Percentiles rank a stretch among this genome's conserved stretches.
phyloP scores from a whole-genome alignment of 2,329 filamentous ascomycete genomes.

The Epichloe baconii region DNA sequence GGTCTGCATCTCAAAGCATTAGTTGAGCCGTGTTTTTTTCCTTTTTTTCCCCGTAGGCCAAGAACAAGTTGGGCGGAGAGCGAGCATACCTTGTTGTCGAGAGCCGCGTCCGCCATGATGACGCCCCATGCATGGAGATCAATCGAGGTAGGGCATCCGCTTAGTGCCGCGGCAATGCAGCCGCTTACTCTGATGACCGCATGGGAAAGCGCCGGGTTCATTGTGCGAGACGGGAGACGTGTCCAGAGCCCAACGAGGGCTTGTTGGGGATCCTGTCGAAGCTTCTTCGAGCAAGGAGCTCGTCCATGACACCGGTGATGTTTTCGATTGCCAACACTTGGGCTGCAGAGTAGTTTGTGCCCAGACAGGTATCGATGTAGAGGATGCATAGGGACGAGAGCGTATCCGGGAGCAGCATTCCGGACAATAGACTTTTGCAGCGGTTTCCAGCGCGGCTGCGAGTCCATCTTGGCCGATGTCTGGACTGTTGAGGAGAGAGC shows the following conservation, averaged over 20 bases:
- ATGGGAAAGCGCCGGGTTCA: slow-evolving; percentile 37
- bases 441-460: slow-evolving; percentile 20
- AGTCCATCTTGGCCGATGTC: slow-evolving; percentile 23
- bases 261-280: slow-evolving; percentile 16
- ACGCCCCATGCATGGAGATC: slow-evolving; percentile 30
- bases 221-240: slow-evolving; percentile 21
- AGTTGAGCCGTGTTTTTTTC: neutral
- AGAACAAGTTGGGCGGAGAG: neutral
- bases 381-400: slow-evolving; percentile 24
- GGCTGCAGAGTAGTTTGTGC: slow-evolving; percentile 28
- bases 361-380: slow-evolving; percentile 29
- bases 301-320: slow-evolving; percentile 32
- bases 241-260: slow-evolving; percentile 28
- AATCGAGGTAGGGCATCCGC: slow-evolving; percentile 5
- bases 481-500: slow-evolving; percentile 15
- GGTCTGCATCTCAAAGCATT: slow-evolving; percentile 26
- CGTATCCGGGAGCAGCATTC: slow-evolving; percentile 13
- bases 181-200: slow-evolving; percentile 36
- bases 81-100: slow-evolving; percentile 31
- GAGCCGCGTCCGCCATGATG: slow-evolving; percentile 35
- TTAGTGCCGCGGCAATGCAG: slow-evolving; percentile 25
- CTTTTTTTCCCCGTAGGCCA: no score
- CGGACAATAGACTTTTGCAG: slow-evolving; percentile 19
- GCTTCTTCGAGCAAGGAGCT: slow-evolving; percentile 17
- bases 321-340: slow-evolving; percentile 33